Base-by-base conservation (phyloP, 179 eudicot species). In the Beta macrorhiza region DNA sequence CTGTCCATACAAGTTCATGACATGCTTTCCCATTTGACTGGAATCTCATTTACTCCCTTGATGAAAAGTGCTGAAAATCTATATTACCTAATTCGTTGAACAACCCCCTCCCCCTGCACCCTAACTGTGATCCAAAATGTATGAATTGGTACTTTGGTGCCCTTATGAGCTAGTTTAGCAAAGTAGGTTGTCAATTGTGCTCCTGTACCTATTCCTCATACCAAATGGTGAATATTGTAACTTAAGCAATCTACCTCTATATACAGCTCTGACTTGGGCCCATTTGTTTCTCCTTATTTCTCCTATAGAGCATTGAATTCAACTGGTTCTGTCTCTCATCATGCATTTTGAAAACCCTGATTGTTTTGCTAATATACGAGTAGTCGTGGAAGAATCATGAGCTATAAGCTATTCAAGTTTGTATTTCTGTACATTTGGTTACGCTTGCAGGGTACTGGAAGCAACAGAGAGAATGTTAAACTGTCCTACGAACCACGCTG, bases 401-500 rank as follows among this genome's bases (percentile, higher is more conserved):
- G 25, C 44, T 72, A 45, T 69, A 67, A 49, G 63, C 62, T 51
- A 2, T 57, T 10, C 1, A 61, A 59, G 32, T 82, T 72, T 8
- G 17, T 29, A 17, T 55, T 22, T 6, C 9, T 57, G 58, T 62
- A 81, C 74, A 63, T 49, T 17, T 78, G 71, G 74, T 65, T 52
- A 74, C 49, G 25, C 59, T 65, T 84, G 84, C 82, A 87, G 89
- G 83, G 82, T 74, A 22, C 12, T 78, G 76, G 78, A 42, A 82
- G 74, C 67, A 80, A 79, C 58, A 79, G 84, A 64, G 90, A 87
- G 79, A 68, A 84, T 75, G 97, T 93, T 67, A 88, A 89, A 80
- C 75, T 94, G 55, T 90, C 96, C 25, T 94, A 89, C 81, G 92
- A 91, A 79, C 96, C 98, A 25, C 90, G 93, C 61, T 89, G 96